Base-by-base conservation (phyloP, 2,329 filamentous ascomycete genomes). In the Colletotrichum melonis region DNA sequence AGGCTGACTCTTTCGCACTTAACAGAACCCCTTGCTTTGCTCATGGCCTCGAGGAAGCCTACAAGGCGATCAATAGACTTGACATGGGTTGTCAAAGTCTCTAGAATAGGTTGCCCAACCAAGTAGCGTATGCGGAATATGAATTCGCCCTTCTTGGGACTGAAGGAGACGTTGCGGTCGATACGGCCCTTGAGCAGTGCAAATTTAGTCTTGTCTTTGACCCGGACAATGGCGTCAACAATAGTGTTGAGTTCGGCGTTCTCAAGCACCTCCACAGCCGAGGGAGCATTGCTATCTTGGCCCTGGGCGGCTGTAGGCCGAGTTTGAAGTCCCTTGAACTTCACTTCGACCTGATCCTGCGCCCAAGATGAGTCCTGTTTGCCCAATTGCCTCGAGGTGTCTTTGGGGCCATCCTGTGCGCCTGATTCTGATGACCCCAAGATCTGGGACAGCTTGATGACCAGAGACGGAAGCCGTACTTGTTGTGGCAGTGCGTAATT, bases 11-110 rank as follows among this genome's bases (percentile, higher is more conserved):
- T 84, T 76, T 92, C 87, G 78, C 89, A 88, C 56, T 84, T 84
- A 46, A 93, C 88, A 64, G 88, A 86, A 19, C 86, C 86, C 59
- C 85, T 84, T 76, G 89, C 86, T 74, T 86, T 84, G 67, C 90
- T 85, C 74, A 95, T 88, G 1, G 92, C 90, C 57, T 91, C 88
- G 30, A 95, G 86, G 77, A 94, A 94, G 56, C 89, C 88, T 52
- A 94, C 91, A 32, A 97, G 86, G 24, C 92, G 89, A 77, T 93
- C 90, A 70, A 97, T 89, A 14, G 91, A 89, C 76, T 90, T 88
- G 58, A 95, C 84, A 32, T 91, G 88, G 63, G 87, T 84, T 74
- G 86, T 84, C 24, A 95, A 85, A n/a, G 86, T 83, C 4, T 88
- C 85, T 4, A 94, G 81, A 16, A 92, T 86, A 1, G 91, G 85